Evolutionary conservation across 169 alveolate genomes (phyloP).

Genomic region (Perkinsus olseni): DNA sequence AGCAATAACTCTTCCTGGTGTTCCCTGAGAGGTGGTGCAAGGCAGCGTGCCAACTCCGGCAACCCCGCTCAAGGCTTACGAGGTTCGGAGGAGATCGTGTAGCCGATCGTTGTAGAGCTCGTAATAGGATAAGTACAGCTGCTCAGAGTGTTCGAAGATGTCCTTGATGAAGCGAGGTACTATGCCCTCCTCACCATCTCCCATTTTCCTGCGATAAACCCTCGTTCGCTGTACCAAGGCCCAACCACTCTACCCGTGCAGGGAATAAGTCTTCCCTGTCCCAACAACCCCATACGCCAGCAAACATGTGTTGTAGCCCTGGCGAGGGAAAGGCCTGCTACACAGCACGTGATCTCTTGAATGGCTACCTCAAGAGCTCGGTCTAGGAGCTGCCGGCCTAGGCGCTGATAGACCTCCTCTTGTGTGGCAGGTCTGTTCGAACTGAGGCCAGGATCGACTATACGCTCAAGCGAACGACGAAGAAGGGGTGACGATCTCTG

Average conservation of each 20-base stretch:
- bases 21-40: background rate
- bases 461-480: no score
- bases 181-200: constrained; percentile 17
- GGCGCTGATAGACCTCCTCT: background rate
- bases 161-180: constrained; percentile 18
- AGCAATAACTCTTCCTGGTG: background rate
- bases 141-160: constrained; percentile 13
- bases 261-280: background rate
- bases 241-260: background rate
- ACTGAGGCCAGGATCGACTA: no score
- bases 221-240: background rate
- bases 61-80: background rate
- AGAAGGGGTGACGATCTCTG: no score
- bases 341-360: background rate
- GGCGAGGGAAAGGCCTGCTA: background rate
- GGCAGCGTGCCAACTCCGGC: background rate
- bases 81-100: background rate
- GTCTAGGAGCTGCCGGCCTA: background rate
- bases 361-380: background rate
- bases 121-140: constrained; percentile 17
- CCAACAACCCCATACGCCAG: background rate
- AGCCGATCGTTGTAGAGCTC: constrained; percentile 30
- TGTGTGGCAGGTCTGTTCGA: background rate
- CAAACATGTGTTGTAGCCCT: background rate
- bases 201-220: background rate